Evolutionary conservation across 208 protist species (phyloP).

Genomic region (Trypanosoma congolense): DNA sequence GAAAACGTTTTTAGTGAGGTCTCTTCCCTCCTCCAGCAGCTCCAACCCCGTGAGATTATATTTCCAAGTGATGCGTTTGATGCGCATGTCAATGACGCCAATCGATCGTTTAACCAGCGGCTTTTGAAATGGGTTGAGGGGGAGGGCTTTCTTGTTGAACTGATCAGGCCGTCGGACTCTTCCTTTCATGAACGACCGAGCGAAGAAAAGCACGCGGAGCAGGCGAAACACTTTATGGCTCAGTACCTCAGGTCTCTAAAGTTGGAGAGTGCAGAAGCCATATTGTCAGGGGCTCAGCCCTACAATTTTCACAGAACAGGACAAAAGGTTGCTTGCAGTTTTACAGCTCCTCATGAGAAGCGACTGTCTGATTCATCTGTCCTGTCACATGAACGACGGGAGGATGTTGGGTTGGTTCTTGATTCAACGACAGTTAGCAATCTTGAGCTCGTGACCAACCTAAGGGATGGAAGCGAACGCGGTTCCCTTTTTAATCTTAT

Average conservation of each 20-base stretch:
- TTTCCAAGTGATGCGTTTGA: constrained; percentile 24
- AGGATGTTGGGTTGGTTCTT: constrained; percentile 61
- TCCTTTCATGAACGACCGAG: not conserved
- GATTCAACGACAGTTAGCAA: constrained; percentile 72
- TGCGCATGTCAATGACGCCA: constrained; percentile 1
- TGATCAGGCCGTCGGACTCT: constrained; percentile 4
- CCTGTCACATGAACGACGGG: constrained; percentile 39
- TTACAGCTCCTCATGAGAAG: not conserved
- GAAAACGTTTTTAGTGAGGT: constrained; percentile 18
- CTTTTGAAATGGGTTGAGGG: constrained; percentile 37
- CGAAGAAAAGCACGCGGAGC: not conserved
- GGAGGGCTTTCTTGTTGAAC: constrained; percentile 60
- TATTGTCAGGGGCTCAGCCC: constrained; percentile 38
- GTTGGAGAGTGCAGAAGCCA: constrained; percentile 25
- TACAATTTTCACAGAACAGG: constrained; percentile 48
- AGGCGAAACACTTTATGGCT: constrained; percentile 30
- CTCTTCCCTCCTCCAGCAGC: constrained; percentile 63
- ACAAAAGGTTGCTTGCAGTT: not conserved
- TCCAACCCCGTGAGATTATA: constrained; percentile 76
- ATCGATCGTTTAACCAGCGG: constrained; percentile 15
- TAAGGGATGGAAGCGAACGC: constrained; percentile 66
- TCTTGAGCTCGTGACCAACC: constrained; percentile 74
- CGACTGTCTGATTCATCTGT: constrained; percentile 10
- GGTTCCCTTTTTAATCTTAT: constrained; percentile 62
- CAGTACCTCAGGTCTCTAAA: constrained; percentile 49